Evolutionary conservation across 495 filamentous ascomycete species (phyloP).

Genomic region (Astrocystis sublimbata): DNA sequence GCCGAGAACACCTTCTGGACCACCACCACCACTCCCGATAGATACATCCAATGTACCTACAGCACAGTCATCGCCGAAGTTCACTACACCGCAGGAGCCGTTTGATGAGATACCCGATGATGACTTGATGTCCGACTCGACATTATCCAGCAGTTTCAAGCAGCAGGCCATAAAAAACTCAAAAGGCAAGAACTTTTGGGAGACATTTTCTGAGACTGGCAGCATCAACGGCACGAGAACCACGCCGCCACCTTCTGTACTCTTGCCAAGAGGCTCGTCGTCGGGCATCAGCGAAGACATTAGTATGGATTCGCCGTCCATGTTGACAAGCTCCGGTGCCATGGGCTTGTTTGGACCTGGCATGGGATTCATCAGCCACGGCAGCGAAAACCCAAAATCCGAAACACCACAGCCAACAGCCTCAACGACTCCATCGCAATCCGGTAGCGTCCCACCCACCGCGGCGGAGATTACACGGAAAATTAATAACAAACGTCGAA

Average conservation of each 20-base stretch:
- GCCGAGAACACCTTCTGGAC: conserved; percentile 30
- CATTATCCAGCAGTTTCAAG: conserved; percentile 66
- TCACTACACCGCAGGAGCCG: conserved; percentile 43
- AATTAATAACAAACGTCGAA: conserved; percentile 72
- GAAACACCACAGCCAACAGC: conserved; percentile 49
- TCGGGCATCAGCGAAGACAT: conserved; percentile 73
- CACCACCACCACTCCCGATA: conserved; percentile 18
- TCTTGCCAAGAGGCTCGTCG: conserved; percentile 56
- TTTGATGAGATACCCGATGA: conserved; percentile 63
- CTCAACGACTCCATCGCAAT: conserved; percentile 39
- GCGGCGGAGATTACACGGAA: conserved; percentile 68
- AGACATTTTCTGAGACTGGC: conserved; percentile 62
- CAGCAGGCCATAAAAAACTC: conserved; percentile 70
- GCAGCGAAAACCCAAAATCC: conserved; percentile 27
- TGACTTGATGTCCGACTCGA: conserved; percentile 58
- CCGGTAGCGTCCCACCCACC: conserved; percentile 39
- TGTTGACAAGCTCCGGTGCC: conserved; percentile 43
- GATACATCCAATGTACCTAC: conserved; percentile 41
- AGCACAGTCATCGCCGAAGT: conserved; percentile 53
- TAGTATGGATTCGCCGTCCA: conserved; percentile 70
- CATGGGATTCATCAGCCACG: conserved; percentile 10
- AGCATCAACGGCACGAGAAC: conserved; percentile 57
- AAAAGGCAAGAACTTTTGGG: conserved; percentile 76
- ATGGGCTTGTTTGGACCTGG: conserved; percentile 22
- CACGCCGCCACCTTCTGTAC: conserved; percentile 62